Percentiles rank a stretch among this genome's conserved stretches.
Conservation (phyloP, 331 rosid genomes). For the Quercus phellos region DNA sequence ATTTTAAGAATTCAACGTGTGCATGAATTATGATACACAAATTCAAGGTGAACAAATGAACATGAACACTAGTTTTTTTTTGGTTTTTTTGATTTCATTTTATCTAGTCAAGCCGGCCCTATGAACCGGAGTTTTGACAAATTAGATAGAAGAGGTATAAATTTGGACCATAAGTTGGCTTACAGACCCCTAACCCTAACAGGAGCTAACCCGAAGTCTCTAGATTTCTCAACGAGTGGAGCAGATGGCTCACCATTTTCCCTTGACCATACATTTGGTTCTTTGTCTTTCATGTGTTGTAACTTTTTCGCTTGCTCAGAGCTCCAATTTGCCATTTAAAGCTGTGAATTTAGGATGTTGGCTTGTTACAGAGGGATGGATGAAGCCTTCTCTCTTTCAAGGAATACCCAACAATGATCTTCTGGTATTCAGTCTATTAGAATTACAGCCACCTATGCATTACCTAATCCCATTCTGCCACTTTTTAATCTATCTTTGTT, state of each 20-base stretch:
- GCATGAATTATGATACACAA: too few relatives aligned
- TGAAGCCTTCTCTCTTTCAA: conserved; percentile 55
- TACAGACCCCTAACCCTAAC: too few relatives aligned
- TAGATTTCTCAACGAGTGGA: not conserved
- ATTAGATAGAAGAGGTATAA: too few relatives aligned
- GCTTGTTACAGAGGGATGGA: conserved; percentile 62
- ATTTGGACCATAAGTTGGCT: too few relatives aligned
- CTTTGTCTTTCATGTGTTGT: conserved; percentile 17
- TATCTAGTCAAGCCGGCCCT: too few relatives aligned
- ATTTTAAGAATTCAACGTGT: too few relatives aligned
- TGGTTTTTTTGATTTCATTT: too few relatives aligned
- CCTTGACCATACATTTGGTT: conserved; percentile 4
- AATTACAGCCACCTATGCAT: not conserved
- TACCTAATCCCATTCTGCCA: too few relatives aligned
- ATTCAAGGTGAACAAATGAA: too few relatives aligned
- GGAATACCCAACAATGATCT: conserved; percentile 54
- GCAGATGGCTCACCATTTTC: not conserved
- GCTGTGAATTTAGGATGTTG: conserved; percentile 68
- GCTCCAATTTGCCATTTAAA: conserved; percentile 36
- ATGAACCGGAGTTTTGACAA: too few relatives aligned
- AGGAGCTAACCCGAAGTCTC: not conserved
- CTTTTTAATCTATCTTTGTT: too few relatives aligned
- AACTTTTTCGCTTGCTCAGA: conserved; percentile 23
- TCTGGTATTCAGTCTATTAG: conserved; percentile 26
- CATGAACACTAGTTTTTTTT: too few relatives aligned